Evolutionary conservation across 2,329 filamentous ascomycete species (phyloP), one percentile per base, ranked within the genome.

Genomic region (Plectosphaerella plurivora): DNA sequence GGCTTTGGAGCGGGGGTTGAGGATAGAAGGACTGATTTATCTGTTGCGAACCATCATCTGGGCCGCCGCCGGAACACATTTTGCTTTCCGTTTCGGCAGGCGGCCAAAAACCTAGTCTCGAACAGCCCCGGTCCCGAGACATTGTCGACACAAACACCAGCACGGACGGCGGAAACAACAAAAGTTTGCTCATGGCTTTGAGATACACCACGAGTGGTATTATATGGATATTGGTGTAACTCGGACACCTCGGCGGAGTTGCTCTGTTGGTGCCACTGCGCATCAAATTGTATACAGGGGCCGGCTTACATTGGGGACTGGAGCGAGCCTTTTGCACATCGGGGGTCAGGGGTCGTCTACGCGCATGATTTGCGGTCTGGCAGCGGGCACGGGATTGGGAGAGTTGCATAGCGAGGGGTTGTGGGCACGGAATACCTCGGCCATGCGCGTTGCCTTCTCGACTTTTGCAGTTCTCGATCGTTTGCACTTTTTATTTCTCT

Each of bases 391-490:
- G 28, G 48, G 37, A 50, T 41, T 33, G 39, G 62, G 62, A 62
- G 61, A 63, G 68, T 65, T 72, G 70, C 70, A 73, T 73, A 73
- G 70, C 70, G 70, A 70, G 68, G 68, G 69, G 69, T 69, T 22
- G 68, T 69, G 60, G 67, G 63, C 28, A 16, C 64, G 69, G 61
- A 67, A 65, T 66, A 65, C 59, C 63, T 68, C 69, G 66, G 66
- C 63, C 65, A 64, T 68, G 67, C 63, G 64, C 63, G 65, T 67
- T 44, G 67, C 64, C 49, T 51, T 53, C 51, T 51, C 39, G 45
- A 22, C 24, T 41, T 22, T 20, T 50, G n/a, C 41, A n/a, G 41
- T 20, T 44, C 41, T 44, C 41, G 41, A 44, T 18, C 15, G 16
- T 52, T 45, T 37, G 46, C n/a, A 25, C 28, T 37, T 46, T 46